phyloP scores from a whole-genome alignment of 2,329 filamentous ascomycete species.

The Incumbomyces lentus region DNA sequence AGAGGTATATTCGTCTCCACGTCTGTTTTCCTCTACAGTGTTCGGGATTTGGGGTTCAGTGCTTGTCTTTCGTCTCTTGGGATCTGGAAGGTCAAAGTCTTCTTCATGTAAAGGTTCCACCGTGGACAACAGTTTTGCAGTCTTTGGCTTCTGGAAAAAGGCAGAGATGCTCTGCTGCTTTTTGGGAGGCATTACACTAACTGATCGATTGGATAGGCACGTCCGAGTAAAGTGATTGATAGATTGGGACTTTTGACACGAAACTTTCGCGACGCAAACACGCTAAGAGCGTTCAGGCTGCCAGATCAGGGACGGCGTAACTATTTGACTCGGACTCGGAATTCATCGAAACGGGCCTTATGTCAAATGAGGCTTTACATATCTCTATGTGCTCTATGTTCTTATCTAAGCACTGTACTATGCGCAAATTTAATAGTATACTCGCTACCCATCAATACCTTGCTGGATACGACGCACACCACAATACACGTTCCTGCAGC shows the following conservation, averaged over 20 bases:
- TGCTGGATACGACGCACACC: too few relatives aligned
- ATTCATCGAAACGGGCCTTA: too few relatives aligned
- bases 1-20: constrained; percentile 1
- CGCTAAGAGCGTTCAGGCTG: too few relatives aligned
- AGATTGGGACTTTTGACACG: not conserved
- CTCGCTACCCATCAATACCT: too few relatives aligned
- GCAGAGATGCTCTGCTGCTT: constrained; percentile 32
- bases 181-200: constrained; percentile 25
- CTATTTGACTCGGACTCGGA: too few relatives aligned
- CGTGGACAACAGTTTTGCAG: not conserved
- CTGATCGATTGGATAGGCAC: too few relatives aligned
- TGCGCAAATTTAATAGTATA: too few relatives aligned
- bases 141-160: constrained; percentile 14
- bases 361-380: not conserved
- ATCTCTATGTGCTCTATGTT: too few relatives aligned
- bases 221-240: too few relatives aligned
- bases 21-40: not conserved
- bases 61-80: constrained; percentile 13
- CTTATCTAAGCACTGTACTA: too few relatives aligned
- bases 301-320: too few relatives aligned
- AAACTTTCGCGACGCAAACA: not conserved
- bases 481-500: too few relatives aligned
- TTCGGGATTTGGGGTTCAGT: constrained; percentile 4
- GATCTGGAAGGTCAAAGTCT: constrained; percentile 9
- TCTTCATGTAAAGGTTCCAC: constrained; percentile 1